Evolutionary conservation across 225 moss, liverwort and hornwort genomes (phyloP), one percentile per base, ranked within the genome.

Genomic region (Ulota crispa): DNA sequence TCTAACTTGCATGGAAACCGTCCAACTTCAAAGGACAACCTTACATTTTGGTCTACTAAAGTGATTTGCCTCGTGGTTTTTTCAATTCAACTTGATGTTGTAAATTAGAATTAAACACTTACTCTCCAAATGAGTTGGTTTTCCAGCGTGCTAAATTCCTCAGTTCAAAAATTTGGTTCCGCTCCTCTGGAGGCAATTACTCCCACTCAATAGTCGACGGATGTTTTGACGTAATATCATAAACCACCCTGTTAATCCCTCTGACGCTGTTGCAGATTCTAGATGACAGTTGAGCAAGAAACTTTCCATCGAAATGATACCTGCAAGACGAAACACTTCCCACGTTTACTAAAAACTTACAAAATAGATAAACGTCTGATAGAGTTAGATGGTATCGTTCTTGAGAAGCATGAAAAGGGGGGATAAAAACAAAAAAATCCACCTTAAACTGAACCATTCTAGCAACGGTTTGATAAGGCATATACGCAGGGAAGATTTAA

Each of bases 171-270:
- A 52, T 50, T 50, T 53, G 32, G 24, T 8, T 53, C 14, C 36
- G 53, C 65, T 24, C 24, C 24, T 31, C 68, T 55, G 37, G 5
- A 7, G 2, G 5, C 28, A 37, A 32, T 77, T 88, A 85, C 47
- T 96, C 96, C 96, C 93, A 96, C 74, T 94, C 96, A 78, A 86
- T 82, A 64, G 96, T 96, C 26, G 93, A 89, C 32, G 94, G 94
- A 64, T 94, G 95, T 82, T 96, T 96, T 23, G 95, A 94, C 6
- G 93, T 94, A 79, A 96, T 96, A 77, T 96, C 95, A 62, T 94
- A 96, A 52, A 94, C 96, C 27, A 96, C 89, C 50, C 94, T 92
- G 26, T 94, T 92, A 19, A 96, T 93, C 57, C 94, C 96, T 84
- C 96, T 89, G 50, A 96, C 92, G 42, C 84, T 88, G 62, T 96